Percentiles rank a stretch among this genome's conserved stretches.
These are phyloP conservation scores for Pestalotiopsis sp. DNA, from an alignment of 2,329 filamentous ascomycete genomes.

Conservation along the genomic window DNA sequence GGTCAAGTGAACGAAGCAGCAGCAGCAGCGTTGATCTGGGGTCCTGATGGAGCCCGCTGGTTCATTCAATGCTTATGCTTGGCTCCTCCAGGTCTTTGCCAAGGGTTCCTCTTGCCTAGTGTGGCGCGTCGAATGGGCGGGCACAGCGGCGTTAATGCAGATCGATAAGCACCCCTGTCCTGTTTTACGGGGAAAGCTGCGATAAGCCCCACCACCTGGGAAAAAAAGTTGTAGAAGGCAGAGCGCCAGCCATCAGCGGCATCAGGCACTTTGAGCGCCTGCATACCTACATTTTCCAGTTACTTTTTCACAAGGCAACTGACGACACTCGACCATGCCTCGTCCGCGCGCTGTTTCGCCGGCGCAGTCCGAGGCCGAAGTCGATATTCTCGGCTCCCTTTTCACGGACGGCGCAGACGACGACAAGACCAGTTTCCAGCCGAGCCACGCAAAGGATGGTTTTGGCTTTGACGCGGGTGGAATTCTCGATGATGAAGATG, in stretches of 20 bases:
- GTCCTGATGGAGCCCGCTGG: neutral
- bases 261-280: neutral
- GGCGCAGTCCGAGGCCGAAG: constrained; percentile 82
- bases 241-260: neutral
- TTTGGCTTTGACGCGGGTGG: constrained; percentile 61
- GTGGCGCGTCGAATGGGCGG: neutral
- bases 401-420: constrained; percentile 64
- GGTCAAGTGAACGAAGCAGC: neutral
- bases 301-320: neutral
- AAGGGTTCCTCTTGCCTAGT: neutral
- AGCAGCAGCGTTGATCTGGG: neutral
- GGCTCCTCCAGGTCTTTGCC: neutral
- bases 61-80: no score
- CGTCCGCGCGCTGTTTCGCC: constrained; percentile 73
- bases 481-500: constrained; percentile 60
- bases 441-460: constrained; percentile 37
- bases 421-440: constrained; percentile 43
- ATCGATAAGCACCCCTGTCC: constrained; percentile 9
- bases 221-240: constrained; percentile 21
- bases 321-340: constrained; percentile 56
- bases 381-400: constrained; percentile 83
- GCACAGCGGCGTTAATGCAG: constrained; percentile 1
- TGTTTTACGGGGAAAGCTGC: constrained; percentile 1
- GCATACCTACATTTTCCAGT: neutral
- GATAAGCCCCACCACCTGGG: constrained; percentile 11